Base-by-base conservation (phyloP, 192 early-diverging fungal genomes). In the Bifiguratus adelaidae region DNA sequence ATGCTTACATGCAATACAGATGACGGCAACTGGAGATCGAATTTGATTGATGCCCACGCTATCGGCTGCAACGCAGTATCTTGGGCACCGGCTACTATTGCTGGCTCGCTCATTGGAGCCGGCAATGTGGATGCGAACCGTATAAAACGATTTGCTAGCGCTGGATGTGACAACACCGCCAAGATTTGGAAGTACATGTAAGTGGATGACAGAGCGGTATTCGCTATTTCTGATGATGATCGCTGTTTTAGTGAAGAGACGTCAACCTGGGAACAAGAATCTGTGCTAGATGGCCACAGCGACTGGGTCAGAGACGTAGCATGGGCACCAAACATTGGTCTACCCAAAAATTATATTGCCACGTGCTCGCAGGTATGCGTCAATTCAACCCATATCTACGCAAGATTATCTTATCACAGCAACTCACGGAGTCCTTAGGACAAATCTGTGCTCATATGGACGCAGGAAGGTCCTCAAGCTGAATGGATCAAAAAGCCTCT, bases 251-350 rank as follows among this genome's bases (percentile, higher is more conserved):
- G 74, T 42, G 89, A 93, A 42, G 87, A 90, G 15, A 75, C 68
- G 29, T 82, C 82, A 59, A 57, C 65, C 2, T 95, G 85, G 78
- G 85, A 85, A 48, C 82, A 89, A 52, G 82, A 88, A 35, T 75
- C 75, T 6, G 74, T 65, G 5, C 73, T 99, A 30, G 85, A 92
- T 40, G 89, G 87, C 5, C 96, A 99, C 61, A 72, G 82, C 22
- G 94, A 99, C 61, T 99, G 96, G 96, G 92, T 99, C 12, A 78
- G 96, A 19, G 96, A 99, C 64, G 87, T 99, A 32, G 83, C 92
- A 7, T 99, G 85, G 70, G 94, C 96, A 23, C 96, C 96, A 18
- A 92, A 85, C 60, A 77, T 96, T 55, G 96, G 96, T 1, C 71
- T 95, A 3, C 81, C 90, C 26, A 80, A 78, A 62, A 88, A 70